These are phyloP conservation scores for Phragmites australis DNA, from an alignment of 176 grass and related monocot species.

Conservation along the genomic window DNA sequence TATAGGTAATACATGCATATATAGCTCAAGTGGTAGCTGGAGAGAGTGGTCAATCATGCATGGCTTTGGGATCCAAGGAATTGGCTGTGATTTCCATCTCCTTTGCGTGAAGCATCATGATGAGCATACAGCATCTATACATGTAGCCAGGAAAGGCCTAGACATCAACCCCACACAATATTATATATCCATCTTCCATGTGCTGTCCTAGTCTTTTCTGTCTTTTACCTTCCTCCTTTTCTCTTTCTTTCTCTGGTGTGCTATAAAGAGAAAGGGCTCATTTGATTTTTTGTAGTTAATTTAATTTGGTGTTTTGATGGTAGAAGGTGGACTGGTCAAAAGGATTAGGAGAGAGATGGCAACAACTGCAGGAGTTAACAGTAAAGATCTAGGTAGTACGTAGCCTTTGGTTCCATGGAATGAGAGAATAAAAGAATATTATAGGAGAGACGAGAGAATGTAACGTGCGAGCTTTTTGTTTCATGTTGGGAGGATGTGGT, in stretches of 20 bases:
- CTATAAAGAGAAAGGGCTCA: conserved; percentile 25
- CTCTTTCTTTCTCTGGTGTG: conserved; percentile 32
- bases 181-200: conserved; percentile 30
- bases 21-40: conserved; percentile 16
- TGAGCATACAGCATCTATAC: conserved; percentile 14
- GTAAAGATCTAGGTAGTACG: not conserved
- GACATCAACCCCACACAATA: conserved; percentile 29
- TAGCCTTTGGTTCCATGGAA: conserved; percentile 29
- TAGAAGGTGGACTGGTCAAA: conserved; percentile 50
- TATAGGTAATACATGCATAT: not conserved
- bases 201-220: conserved; percentile 32
- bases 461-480: conserved; percentile 50
- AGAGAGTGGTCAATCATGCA: conserved; percentile 32
- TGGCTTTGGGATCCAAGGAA: conserved; percentile 45
- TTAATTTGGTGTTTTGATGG: not conserved
- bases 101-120: conserved; percentile 39
- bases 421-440: conserved; percentile 38
- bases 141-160: conserved; percentile 27
- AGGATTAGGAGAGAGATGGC: conserved; percentile 3
- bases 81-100: conserved; percentile 17
- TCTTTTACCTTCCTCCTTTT: conserved; percentile 17
- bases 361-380: not conserved
- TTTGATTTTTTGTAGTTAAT: conserved; percentile 19
- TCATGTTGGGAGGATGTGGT: conserved; percentile 34
- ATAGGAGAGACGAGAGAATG: conserved; percentile 26